Conservation (phyloP, 768 basidiomycete species). For the Pleurotus salmoneostramineus region DNA sequence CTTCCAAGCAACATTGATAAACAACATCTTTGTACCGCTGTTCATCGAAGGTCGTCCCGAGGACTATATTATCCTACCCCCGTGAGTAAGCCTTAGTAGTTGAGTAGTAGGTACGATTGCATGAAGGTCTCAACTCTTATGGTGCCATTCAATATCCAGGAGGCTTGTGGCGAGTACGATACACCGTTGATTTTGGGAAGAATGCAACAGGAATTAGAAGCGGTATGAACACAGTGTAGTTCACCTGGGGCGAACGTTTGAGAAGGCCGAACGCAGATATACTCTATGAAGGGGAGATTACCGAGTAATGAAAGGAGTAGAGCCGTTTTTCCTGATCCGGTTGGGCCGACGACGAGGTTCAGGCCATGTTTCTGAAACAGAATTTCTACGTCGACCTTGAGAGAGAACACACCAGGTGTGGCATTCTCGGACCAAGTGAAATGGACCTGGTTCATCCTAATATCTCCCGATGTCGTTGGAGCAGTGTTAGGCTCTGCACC, state of each 20-base stretch:
- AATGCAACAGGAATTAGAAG: conserved; percentile 59
- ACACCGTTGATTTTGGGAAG: conserved; percentile 68
- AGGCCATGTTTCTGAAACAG: conserved; percentile 48
- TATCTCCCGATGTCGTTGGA: conserved; percentile 14
- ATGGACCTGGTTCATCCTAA: conserved; percentile 50
- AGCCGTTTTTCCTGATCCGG: conserved; percentile 62
- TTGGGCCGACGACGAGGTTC: conserved; percentile 59
- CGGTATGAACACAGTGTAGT: conserved; percentile 57
- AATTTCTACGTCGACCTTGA: conserved; percentile 50
- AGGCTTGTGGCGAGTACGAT: conserved; percentile 80
- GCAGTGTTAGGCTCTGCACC: background rate
- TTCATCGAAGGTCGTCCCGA: conserved; percentile 74
- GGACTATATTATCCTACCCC: conserved; percentile 73
- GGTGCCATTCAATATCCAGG: conserved; percentile 82
- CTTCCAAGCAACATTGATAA: conserved; percentile 67
- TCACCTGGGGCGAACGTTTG: conserved; percentile 37
- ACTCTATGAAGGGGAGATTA: background rate
- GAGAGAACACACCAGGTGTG: conserved; percentile 34
- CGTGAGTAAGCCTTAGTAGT: background rate
- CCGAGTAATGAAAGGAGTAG: conserved; percentile 18
- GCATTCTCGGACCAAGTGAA: conserved; percentile 53
- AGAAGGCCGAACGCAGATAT: background rate
- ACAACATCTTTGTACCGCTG: conserved; percentile 76
- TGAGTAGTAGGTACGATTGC: background rate
- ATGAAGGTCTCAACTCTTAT: conserved; percentile 39